Evolutionary conservation across 805 yeast species (phyloP), one percentile per base, ranked within the genome.

Genomic region (Starmerella gropengiesseri): DNA sequence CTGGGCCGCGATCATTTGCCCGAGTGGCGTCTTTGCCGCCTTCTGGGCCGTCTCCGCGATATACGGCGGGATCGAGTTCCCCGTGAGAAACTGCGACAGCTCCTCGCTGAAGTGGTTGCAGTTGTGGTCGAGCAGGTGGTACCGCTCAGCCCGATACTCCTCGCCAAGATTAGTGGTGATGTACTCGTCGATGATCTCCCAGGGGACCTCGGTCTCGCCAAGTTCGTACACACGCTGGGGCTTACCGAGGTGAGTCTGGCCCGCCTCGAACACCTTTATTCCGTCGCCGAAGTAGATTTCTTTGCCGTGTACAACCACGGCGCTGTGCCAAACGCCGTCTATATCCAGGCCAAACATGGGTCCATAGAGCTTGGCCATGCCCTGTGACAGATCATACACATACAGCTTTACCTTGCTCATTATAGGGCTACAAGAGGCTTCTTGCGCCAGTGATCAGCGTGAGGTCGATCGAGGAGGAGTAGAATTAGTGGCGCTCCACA

Each of bases 301-400:
- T n/a, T 66, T 70, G 50, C 67, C 64, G 16, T 71, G 65, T 9
- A 75, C 75, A 1, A 76, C 71, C 7, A 65, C 58, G 2, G 75
- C 67, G 1, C 83, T 77, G 56, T 78, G 85, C 66, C 78, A 79
- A 6, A 78, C 68, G 12, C 83, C 85, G 22, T 77, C 81, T 7
- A 75, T 55, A 7, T 56, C 62, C 37, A 55, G 48, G 16, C 83
- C 84, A 7, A 78, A 53, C 50, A 71, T 63, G 17, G 63, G 52
- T 9, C 68, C 63, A 33, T 44, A 48, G 7, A 38, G 23, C 7
- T 32, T 33, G 5, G 85, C 85, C 46, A 78, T 55, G 0, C 84
- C 84, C 23, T 63, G 68, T 1, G 81, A 73, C 17, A 78, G 66
- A 50, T 78, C 85, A 52, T 78, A 78, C 9, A 78, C 78, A 53